Evolutionary conservation across 169 alveolate species (phyloP), one percentile per base, ranked within the genome.

Genomic region (Cystoisospora suis): DNA sequence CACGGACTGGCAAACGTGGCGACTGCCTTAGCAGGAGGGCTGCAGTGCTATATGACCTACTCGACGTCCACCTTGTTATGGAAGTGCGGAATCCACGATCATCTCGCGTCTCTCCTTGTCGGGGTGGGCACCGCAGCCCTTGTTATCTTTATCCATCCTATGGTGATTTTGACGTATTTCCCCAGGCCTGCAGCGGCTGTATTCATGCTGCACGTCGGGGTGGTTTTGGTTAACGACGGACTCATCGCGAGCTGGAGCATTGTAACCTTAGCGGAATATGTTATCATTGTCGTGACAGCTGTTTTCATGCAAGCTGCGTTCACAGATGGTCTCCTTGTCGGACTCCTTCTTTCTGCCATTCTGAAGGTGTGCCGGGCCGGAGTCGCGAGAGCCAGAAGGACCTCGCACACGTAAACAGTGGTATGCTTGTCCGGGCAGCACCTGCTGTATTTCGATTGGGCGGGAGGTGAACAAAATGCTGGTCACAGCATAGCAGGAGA

Each of bases 21-120:
- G 49, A 27, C 69, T 27, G 86, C 69, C 38, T n/a, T 77, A 36
- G 32, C 69, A 9, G 86, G 86, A 3, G 59, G 69, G 20, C 65
- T 77, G 69, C 86, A 77, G 86, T 42, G 69, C 36, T 77, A 77
- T 44, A 42, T 77, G 44, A 45, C 86, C 32, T 77, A 77, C 65
- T 44, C 69, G 0, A 77, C 86, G 12, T 77, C 86, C 44, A 45
- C 65, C n/a, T 65, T 77, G 0, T n/a, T 77, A 27, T 77, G 65
- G 69, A 42, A 45, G 40, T 77, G 86, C 42, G 86, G 86, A 40
- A 27, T 77, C 34, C 6, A 34, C 17, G 47, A 36, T 29, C 83
- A 72, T 72, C 59, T 38, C 29, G 58, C 83, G 34, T 72, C 58
- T 72, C 36, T 40, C 27, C 9, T 40, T 15, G 56, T 72, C 1